Base-by-base conservation (phyloP, 2,329 filamentous ascomycete genomes). In the Blastomyces gilchristii region DNA sequence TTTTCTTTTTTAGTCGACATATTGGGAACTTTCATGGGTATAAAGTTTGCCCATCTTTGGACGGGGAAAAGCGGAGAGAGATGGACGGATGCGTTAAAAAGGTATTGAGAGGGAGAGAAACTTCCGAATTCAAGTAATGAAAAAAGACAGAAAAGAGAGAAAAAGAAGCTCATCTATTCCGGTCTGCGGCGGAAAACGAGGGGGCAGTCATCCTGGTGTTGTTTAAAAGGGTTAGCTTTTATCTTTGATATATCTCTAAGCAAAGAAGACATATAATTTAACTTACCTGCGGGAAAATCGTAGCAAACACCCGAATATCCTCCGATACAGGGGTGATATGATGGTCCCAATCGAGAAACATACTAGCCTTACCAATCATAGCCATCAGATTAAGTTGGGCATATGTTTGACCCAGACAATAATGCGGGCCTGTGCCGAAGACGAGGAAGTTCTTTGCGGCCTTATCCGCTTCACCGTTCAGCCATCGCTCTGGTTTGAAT, bases 301-400 rank as follows among this genome's bases (percentile, higher is more conserved):
- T 97, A 50, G 94, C 94, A 79, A 97, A 99, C 68, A 97, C 93
- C 81, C 96, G 93, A 77, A 99, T 97, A 77, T 96, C 87, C 79
- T 99, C 94, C 0, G 90, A 96, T 64, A 81, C 72, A 0, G 89
- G 85, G 12, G 94, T 97, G 22, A 91, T 78, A 74, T 91, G 86
- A 76, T 99, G 94, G 75, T 87, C 84, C 93, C 93, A 97, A 76
- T 97, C 86, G 68, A 97, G 81, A 73, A 87, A 81, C 75, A 96
- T 82, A 67, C 90, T 89, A 9, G 91, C 92, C 83, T 94, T 96
- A 73, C 91, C 92, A 71, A 96, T 83, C 83, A 96, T 89, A 57
- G 90, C 85, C 72, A 90, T 93, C 70, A 99, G 80, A 77, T 96
- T 96, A 65, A 91, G 81, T 75, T 90, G 87, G 9, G 91, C 94